Evolutionary conservation across 805 yeast species (phyloP), one percentile per base, ranked within the genome.

Genomic region (Lipomyces sp.): DNA sequence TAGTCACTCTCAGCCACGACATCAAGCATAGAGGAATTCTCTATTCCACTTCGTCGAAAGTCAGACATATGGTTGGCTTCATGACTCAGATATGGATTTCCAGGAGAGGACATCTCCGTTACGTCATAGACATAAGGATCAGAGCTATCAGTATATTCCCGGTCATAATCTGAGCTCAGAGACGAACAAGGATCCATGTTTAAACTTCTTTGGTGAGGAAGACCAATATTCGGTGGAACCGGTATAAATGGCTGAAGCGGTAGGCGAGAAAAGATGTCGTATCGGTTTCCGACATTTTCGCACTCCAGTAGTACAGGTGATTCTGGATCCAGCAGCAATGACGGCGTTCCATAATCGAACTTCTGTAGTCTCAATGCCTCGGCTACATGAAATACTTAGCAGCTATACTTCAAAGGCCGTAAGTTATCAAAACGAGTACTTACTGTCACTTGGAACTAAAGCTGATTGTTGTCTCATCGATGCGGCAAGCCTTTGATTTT

Each of bases 1-100:
- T 50, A 53, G 5, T 53, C 58, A 31, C 52, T 50, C 23, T 39
- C 50, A 36, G 51, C 35, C 23, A 28, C n/a, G 26, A 39, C 14
- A 2, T 32, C n/a, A 16, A 7, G 35, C 11, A 13, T 8, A n/a
- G 8, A n/a, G 21, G 11, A 7, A 13, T 34, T 18, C 11, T 19
- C 38, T 13, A 6, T 18, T n/a, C 7, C 21, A 13, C 11, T 6
- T n/a, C n/a, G n/a, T n/a, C n/a, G n/a, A n/a, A n/a, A n/a, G n/a
- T n/a, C n/a, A n/a, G n/a, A n/a, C n/a, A n/a, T n/a, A n/a, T n/a
- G 38, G 21, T 7, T 18, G 21, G 10, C 38, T 18, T n/a, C n/a
- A n/a, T n/a, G n/a, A n/a, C n/a, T n/a, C n/a, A n/a, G n/a, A 39
- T 19, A 18, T 39, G 29, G 5, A 8, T 10, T 10, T 39, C 10